A percentile compares a stretch with the other conserved stretches of the same genome.
Evolutionary conservation across 2,329 filamentous ascomycete species (phyloP).

Genomic region (Aspergillus brunneoviolaceus): DNA sequence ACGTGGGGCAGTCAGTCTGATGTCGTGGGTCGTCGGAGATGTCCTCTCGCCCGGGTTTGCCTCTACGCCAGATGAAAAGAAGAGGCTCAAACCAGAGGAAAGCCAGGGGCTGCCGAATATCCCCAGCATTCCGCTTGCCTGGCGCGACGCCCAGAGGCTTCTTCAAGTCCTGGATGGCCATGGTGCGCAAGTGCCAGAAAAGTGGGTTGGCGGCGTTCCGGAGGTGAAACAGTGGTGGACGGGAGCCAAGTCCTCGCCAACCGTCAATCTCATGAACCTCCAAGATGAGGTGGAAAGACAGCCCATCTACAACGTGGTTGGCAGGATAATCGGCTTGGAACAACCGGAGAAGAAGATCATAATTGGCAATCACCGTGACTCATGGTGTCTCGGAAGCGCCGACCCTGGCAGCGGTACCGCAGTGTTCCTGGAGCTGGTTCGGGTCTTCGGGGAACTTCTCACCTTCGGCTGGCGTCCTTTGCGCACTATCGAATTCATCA

Average conservation of each 20-base stretch:
- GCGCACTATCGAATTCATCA: slow-evolving; percentile 94
- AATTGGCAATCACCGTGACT: slow-evolving; percentile 89
- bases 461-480: slow-evolving; percentile 81
- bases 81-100: slow-evolving; percentile 67
- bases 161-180: slow-evolving; percentile 73
- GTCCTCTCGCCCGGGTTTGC: slow-evolving; percentile 88
- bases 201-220: slow-evolving; percentile 76
- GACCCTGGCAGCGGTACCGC: slow-evolving; percentile 88
- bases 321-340: slow-evolving; percentile 79
- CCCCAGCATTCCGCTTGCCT: slow-evolving; percentile 84
- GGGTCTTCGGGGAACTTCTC: slow-evolving; percentile 77
- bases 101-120: slow-evolving; percentile 75
- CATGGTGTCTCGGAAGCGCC: slow-evolving; percentile 84
- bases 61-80: slow-evolving; percentile 48
- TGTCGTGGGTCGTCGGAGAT: slow-evolving; percentile 82
- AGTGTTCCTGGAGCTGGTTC: slow-evolving; percentile 83
- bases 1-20: slow-evolving; percentile 75
- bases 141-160: slow-evolving; percentile 81
- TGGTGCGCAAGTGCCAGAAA: slow-evolving; percentile 65
- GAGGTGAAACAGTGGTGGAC: slow-evolving; percentile 80
- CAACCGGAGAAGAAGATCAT: slow-evolving; percentile 80
- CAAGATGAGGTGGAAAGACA: slow-evolving; percentile 82
- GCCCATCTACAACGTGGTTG: slow-evolving; percentile 89
- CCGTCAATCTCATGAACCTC: slow-evolving; percentile 78
- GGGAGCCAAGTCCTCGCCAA: slow-evolving; percentile 70